phyloP scores from a whole-genome alignment of 2,329 filamentous ascomycete species.

The Huntiella bhutanensis region DNA sequence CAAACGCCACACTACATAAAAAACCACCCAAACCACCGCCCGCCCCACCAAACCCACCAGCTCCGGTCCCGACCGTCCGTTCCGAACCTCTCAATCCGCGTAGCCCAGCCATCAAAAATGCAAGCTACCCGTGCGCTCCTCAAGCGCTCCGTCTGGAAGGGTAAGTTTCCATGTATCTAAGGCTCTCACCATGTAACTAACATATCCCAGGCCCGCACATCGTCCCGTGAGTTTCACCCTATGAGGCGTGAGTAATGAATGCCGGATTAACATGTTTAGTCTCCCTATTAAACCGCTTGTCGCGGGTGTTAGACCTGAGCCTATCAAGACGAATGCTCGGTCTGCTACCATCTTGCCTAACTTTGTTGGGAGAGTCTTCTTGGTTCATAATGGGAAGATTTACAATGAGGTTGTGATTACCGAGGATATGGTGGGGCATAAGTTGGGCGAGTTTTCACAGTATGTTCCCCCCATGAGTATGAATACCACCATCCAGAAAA shows the following conservation, averaged over 20 bases:
- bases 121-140: conserved; percentile 47
- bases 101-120: conserved; percentile 28
- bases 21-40: not conserved
- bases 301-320: conserved; percentile 42
- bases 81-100: not conserved
- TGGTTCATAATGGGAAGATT: conserved; percentile 78
- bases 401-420: conserved; percentile 72
- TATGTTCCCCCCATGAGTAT: conserved; percentile 29
- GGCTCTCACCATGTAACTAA: not conserved
- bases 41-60: conserved; percentile 3
- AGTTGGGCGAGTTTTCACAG: conserved; percentile 81
- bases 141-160: conserved; percentile 77
- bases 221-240: conserved; percentile 28
- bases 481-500: not conserved
- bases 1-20: not conserved
- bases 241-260: not conserved
- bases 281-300: conserved; percentile 44
- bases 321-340: conserved; percentile 74
- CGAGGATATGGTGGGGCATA: conserved; percentile 92
- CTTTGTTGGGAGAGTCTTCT: conserved; percentile 77
- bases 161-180: conserved; percentile 24
- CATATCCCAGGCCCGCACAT: conserved; percentile 28
- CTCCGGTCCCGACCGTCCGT: no score
- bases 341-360: conserved; percentile 79
- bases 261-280: conserved; percentile 18